A percentile compares a stretch with the other conserved stretches of the same genome.
Evolutionary conservation across 371 early-diverging fungal species (phyloP).

Genomic region (Actinomortierella ambigua): DNA sequence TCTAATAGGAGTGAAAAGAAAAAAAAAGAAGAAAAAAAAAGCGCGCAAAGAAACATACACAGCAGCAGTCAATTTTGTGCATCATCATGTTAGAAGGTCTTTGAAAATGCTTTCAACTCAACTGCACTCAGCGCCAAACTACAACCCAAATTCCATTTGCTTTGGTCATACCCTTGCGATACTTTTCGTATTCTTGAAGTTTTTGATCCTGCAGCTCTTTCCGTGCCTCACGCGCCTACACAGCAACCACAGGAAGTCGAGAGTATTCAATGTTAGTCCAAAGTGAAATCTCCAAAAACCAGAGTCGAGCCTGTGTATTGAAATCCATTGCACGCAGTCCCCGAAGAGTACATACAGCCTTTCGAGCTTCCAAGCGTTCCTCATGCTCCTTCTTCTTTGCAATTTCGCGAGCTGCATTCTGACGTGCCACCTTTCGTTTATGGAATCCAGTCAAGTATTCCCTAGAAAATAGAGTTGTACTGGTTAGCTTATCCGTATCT

Average conservation of each 20-base stretch:
- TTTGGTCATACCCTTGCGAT: conserved; percentile 27
- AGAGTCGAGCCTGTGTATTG: conserved; percentile 3
- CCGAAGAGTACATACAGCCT: conserved; percentile 50
- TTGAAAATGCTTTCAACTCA: no score
- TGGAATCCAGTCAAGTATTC: conserved; percentile 84
- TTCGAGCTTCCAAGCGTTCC: conserved; percentile 59
- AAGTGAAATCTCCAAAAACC: neutral
- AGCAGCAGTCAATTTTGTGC: no score
- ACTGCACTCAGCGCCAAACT: no score
- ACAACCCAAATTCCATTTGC: conserved; percentile 21
- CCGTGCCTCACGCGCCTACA: conserved; percentile 29
- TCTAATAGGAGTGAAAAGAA: conserved; percentile 9
- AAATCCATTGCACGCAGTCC: no score
- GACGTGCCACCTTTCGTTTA: conserved; percentile 76
- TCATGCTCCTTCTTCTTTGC: conserved; percentile 58
- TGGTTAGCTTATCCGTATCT: neutral
- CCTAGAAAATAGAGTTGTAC: conserved; percentile 37
- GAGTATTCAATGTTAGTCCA: neutral
- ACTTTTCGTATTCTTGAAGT: conserved; percentile 36
- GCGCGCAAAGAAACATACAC: neutral
- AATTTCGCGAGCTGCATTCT: conserved; percentile 61
- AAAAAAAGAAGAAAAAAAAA: neutral
- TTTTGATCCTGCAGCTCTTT: conserved; percentile 42
- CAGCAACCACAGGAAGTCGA: neutral
- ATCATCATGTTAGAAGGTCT: no score